phyloP scores from a whole-genome alignment of 352 stramenopile species.

The Plasmopara halstedii region DNA sequence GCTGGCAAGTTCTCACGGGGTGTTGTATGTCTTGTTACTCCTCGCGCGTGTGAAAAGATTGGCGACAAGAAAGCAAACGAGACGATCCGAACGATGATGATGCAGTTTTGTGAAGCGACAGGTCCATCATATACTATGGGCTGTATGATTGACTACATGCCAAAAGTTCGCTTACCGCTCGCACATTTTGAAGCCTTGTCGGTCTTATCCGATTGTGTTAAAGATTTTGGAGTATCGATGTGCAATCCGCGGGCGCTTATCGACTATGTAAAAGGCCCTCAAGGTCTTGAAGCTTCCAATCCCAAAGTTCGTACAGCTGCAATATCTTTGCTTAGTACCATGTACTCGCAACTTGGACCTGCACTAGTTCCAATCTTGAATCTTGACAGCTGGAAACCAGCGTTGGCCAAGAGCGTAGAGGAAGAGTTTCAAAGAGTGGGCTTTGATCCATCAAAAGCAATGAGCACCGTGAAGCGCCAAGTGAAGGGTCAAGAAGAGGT shows the following conservation, averaged over 20 bases:
- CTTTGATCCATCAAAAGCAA: slow-evolving; percentile 55
- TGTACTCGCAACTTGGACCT: slow-evolving; percentile 82
- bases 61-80: slow-evolving; percentile 74
- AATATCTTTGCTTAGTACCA: slow-evolving; percentile 56
- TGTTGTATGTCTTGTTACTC: slow-evolving; percentile 63
- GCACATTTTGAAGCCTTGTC: slow-evolving; percentile 63
- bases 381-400: slow-evolving; percentile 79
- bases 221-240: slow-evolving; percentile 64
- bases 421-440: slow-evolving; percentile 77
- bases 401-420: slow-evolving; percentile 66
- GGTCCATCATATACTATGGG: slow-evolving; percentile 68
- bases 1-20: slow-evolving; percentile 59
- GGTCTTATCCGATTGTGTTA: slow-evolving; percentile 59
- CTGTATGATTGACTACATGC: slow-evolving; percentile 70
- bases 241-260: slow-evolving; percentile 69
- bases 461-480: slow-evolving; percentile 50
- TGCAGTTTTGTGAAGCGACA: slow-evolving; percentile 68
- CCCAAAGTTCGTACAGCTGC: slow-evolving; percentile 64
- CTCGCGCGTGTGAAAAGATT: slow-evolving; percentile 74
- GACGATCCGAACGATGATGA: slow-evolving; percentile 56
- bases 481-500: slow-evolving; percentile 61
- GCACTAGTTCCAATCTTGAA: slow-evolving; percentile 72
- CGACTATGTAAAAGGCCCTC: slow-evolving; percentile 64
- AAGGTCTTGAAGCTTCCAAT: slow-evolving; percentile 73
- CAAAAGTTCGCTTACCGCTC: slow-evolving; percentile 69